phyloP scores from a whole-genome alignment of 352 stramenopile genomes.

The Globisporangium middletonii region DNA sequence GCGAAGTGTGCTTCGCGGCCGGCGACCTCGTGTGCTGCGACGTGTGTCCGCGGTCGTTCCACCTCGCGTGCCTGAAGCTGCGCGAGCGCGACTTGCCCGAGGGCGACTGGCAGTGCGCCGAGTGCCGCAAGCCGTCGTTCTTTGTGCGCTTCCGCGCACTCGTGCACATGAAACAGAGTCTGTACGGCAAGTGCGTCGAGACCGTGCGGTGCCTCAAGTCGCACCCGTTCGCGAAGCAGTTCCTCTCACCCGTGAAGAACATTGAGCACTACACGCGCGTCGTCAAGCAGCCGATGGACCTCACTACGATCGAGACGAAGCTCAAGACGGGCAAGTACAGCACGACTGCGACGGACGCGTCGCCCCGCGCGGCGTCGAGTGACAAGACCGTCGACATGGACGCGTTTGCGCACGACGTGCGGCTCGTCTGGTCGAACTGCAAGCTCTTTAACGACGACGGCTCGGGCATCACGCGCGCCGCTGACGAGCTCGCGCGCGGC shows the following conservation, averaged over 20 bases:
- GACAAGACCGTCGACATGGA: conserved; percentile 41
- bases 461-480: conserved; percentile 69
- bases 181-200: conserved; percentile 59
- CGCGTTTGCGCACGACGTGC: conserved; percentile 67
- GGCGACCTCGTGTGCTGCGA: conserved; percentile 90
- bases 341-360: conserved; percentile 17
- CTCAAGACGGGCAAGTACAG: conserved; percentile 49
- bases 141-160: conserved; percentile 43
- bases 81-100: conserved; percentile 64
- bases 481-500: conserved; percentile 52
- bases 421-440: conserved; percentile 82
- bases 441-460: conserved; percentile 82
- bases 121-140: conserved; percentile 70
- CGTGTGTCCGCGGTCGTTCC: conserved; percentile 89
- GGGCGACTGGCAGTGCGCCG: conserved; percentile 76
- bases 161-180: conserved; percentile 42
- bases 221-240: conserved; percentile 77
- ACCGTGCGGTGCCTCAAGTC: conserved; percentile 64
- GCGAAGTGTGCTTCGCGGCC: conserved; percentile 70
- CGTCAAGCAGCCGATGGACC: conserved; percentile 79
- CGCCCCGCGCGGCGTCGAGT: background rate
- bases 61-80: conserved; percentile 80
- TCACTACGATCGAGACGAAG: conserved; percentile 68
- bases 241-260: conserved; percentile 67
- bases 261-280: conserved; percentile 68